Evolutionary conservation across 1,139 yeast genomes (phyloP).

Genomic region (Geotrichum cucujoidarum): DNA sequence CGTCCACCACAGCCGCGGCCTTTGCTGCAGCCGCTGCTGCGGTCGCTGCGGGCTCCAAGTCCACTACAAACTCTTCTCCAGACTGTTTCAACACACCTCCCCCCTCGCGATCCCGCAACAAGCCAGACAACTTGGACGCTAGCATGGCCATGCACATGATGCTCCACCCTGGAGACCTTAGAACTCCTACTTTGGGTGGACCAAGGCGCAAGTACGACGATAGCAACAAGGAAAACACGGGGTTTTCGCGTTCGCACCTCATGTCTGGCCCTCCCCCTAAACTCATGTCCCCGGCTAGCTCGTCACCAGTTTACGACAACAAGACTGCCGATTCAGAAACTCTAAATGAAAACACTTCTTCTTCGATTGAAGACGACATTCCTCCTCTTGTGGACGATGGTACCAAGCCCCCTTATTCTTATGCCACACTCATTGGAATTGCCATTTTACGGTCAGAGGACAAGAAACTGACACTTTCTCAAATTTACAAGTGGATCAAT

Average conservation of each 20-base stretch:
- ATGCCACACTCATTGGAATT: constrained; percentile 91
- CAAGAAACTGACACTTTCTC: constrained; percentile 77
- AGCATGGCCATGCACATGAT: constrained; percentile 11
- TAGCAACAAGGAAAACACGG: constrained; percentile 11
- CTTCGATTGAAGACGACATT: constrained; percentile 25
- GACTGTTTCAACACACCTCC: constrained; percentile 10
- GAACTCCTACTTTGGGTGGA: constrained; percentile 9
- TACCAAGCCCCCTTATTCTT: constrained; percentile 85
- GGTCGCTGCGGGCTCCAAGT: constrained; percentile 10
- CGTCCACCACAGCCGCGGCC: constrained; percentile 6
- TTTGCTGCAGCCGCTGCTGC: constrained; percentile 16
- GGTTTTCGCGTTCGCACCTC: constrained; percentile 8
- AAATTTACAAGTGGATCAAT: constrained; percentile 90
- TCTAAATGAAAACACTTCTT: neutral
- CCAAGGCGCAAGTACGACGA: constrained; percentile 7
- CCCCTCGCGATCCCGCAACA: constrained; percentile 10
- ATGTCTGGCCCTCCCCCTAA: constrained; percentile 6
- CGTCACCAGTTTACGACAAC: constrained; percentile 11
- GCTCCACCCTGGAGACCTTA: constrained; percentile 7
- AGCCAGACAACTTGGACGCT: neutral
- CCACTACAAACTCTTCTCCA: neutral
- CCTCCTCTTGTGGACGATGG: constrained; percentile 46
- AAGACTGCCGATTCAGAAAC: neutral
- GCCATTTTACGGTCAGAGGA: constrained; percentile 82
- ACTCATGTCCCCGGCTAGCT: constrained; percentile 13